Evolutionary conservation across 305 asterid genomes (phyloP), one percentile per base, ranked within the genome.

Genomic region (Stenogyne calaminthoides): DNA sequence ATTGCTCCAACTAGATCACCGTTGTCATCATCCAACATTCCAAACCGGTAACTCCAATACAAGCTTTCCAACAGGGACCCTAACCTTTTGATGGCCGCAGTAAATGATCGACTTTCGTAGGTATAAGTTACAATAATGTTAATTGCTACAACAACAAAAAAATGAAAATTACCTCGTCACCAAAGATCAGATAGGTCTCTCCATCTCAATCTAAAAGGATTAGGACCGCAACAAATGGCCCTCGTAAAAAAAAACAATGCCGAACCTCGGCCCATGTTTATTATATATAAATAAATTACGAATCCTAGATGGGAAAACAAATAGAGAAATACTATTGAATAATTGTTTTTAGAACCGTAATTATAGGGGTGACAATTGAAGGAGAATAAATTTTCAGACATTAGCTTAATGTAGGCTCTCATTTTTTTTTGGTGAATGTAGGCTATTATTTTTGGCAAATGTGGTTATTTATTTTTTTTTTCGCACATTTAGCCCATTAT

Each of bases 1-100:
- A 97, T 97, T 55, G 97, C 89, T 81, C 98, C 97, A 73, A 81
- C 89, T 80, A 88, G 80, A 79, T 93, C 98, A 68, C 98, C 97
- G 69, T 85, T 85, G 81, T 88, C 96, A 80, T 89, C 95, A 71
- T 93, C 96, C 88, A 93, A 70, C 97, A 91, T 93, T 77, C 98
- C 98, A 32, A n/a, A 97, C 98, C 11, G 98, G 98, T 68, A 93
- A 80, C 83, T 93, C 98, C 86, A 93, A 79, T 57, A 91, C 77
- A 80, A 91, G 91, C 91, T 83, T 93, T 63, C 98, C 98, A 78
- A 93, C 96, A 64, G 98, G 97, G 69, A 91, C 97, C 87, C 98
- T 87, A 70, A 83, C 97, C 98, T n/a, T 91, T 88, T 72, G 81
- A 81, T 56, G 70, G 61, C 76, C 29, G 62, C 55, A 44, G 67